Evolutionary conservation across 495 filamentous ascomycete species (phyloP), one percentile per base, ranked within the genome.

Genomic region (Parmelia sp.): DNA sequence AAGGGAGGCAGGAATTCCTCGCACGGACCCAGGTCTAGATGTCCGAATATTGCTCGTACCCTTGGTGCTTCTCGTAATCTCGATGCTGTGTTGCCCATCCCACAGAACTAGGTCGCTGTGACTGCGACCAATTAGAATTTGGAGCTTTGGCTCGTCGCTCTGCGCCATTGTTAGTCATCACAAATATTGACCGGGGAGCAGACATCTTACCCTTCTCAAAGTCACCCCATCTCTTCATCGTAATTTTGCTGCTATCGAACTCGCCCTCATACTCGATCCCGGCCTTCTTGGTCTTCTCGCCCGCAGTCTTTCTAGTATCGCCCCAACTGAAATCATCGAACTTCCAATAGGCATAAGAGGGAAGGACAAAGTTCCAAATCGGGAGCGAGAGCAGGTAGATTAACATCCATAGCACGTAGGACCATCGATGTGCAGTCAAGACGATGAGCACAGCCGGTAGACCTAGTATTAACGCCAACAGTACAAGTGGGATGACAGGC

Each of bases 291-390:
- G 82, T 85, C 79, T 90, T 91, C 71, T 95, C 95, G 4, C 91
- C 92, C 2, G 87, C 91, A 17, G 93, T 96, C 84, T 97, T 95
- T 35, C 95, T 85, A 35, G 95, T 99, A 69, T 99, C 95, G 66
- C 95, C 95, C 94, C 95, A 99, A 71, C 90, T 94, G 80, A 99
- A 99, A 76, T 99, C 95, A 71, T 99, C 95, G 74, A 99, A 99
- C 74, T 99, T 97, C 95, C 95, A 99, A 79, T 91, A 99, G 9
- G 95, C 90, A 71, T 99, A 99, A 21, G 83, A 83, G 0, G 95
- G 95, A 5, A 99, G 87, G 21, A 99, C 82, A 68, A 97, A 95
- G 75, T 99, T 99, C 95, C 95, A 99, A 63, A 99, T 84, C 0
- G 95, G 95, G 0, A 99, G 86, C 1, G 94, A 96, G 49, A 91